A percentile compares a stretch with the other conserved stretches of the same genome.
These are phyloP conservation scores for Chaetomiaceae sp. DNA, from an alignment of 2,329 filamentous ascomycete genomes.

Conservation along the genomic window DNA sequence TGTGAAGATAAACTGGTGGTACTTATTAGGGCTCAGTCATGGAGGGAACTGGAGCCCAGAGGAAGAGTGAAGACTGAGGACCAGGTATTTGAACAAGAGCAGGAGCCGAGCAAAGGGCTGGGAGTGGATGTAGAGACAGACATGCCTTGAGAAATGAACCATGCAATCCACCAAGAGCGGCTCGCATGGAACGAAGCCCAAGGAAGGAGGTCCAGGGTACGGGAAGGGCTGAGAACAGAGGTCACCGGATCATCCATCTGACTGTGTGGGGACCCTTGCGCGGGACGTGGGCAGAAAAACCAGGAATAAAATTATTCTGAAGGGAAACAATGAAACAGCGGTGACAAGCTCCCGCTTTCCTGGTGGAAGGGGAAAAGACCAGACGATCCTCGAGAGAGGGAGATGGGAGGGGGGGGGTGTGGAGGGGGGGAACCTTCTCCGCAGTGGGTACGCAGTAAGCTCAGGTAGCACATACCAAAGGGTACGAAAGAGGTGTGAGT, in stretches of 20 bases:
- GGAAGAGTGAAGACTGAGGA: neutral
- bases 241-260: conserved; percentile 29
- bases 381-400: conserved; percentile 28
- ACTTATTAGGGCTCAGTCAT: too few species aligned
- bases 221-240: conserved; percentile 25
- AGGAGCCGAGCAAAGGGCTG: conserved; percentile 1
- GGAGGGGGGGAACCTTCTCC: conserved; percentile 22
- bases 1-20: neutral
- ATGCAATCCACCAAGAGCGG: conserved; percentile 14
- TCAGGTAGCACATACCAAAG: conserved; percentile 22
- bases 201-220: conserved; percentile 14
- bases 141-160: conserved; percentile 1
- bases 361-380: conserved; percentile 17
- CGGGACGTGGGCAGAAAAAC: conserved; percentile 17
- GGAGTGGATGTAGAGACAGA: conserved; percentile 15
- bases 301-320: conserved; percentile 24
- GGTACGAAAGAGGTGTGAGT: conserved; percentile 15
- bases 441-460: conserved; percentile 23
- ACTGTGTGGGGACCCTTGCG: conserved; percentile 25
- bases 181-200: conserved; percentile 9
- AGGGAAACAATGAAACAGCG: conserved; percentile 28
- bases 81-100: conserved; percentile 10
- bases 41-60: neutral
- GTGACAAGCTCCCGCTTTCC: conserved; percentile 25
- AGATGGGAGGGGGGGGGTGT: too few species aligned